phyloP scores from a whole-genome alignment of 805 yeast species.

The Saturnispora besseyi region DNA sequence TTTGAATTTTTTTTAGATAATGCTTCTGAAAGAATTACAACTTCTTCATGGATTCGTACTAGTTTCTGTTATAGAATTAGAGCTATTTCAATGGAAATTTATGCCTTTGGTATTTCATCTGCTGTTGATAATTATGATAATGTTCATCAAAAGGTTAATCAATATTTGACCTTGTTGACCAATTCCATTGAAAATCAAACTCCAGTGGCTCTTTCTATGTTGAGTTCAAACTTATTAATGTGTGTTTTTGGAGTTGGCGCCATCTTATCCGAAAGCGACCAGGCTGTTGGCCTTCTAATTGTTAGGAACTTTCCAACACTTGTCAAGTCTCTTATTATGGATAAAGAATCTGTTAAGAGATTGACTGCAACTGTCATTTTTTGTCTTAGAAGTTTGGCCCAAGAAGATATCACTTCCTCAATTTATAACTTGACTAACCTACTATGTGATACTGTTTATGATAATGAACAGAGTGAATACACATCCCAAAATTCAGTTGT shows the following conservation, averaged over 20 bases:
- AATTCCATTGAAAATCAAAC: conserved; percentile 30
- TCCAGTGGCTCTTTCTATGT: conserved; percentile 43
- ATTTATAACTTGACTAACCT: conserved; percentile 77
- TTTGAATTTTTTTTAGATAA: conserved; percentile 18
- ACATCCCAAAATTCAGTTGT: conserved; percentile 12
- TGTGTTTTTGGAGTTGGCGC: conserved; percentile 30
- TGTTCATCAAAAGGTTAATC: conserved; percentile 39
- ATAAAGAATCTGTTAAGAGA: conserved; percentile 36
- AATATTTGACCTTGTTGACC: conserved; percentile 32
- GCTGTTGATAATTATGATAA: conserved; percentile 36
- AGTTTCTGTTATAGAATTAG: conserved; percentile 18
- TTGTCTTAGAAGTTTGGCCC: conserved; percentile 60
- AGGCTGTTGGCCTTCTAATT: conserved; percentile 33
- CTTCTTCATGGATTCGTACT: conserved; percentile 23
- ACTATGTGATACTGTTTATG: conserved; percentile 34
- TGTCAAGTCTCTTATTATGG: conserved; percentile 46
- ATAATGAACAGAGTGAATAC: conserved; percentile 9
- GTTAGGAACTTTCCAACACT: conserved; percentile 36
- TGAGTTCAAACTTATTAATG: conserved; percentile 37
- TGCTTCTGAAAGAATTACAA: conserved; percentile 20
- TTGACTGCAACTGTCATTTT: conserved; percentile 53
- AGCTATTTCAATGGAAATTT: conserved; percentile 43
- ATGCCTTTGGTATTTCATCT: conserved; percentile 45
- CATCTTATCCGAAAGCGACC: conserved; percentile 27
- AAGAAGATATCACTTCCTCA: conserved; percentile 75